Percentiles rank a stretch among this genome's conserved stretches.
Conservation (phyloP, 345 rosid genomes). For the Rhizophora apiculata region DNA sequence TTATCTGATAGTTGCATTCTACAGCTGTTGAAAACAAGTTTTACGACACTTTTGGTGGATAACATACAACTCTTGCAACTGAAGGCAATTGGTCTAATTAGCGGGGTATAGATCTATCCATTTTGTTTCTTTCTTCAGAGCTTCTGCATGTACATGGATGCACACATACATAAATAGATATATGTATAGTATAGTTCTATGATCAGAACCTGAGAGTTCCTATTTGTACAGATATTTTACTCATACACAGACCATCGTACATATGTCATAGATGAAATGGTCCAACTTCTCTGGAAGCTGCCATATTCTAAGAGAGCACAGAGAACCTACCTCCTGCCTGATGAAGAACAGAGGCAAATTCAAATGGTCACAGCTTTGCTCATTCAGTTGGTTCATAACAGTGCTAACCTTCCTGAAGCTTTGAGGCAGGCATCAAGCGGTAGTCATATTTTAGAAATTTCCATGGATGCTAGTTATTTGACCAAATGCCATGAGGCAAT, state of each 20-base stretch:
- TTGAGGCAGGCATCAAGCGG: conserved; percentile 58
- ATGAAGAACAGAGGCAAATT: conserved; percentile 98
- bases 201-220: conserved; percentile 6
- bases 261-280: conserved; percentile 80
- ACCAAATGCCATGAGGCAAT: conserved; percentile 75
- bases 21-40: conserved; percentile 83
- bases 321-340: conserved; percentile 88
- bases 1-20: conserved; percentile 96
- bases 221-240: conserved; percentile 70
- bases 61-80: conserved; percentile 95
- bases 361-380: conserved; percentile 95
- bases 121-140: not conserved
- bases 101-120: conserved; percentile 59
- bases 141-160: conserved; percentile 5
- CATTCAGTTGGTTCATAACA: conserved; percentile 88
- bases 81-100: conserved; percentile 77
- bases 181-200: not conserved
- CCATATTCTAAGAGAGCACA: conserved; percentile 75
- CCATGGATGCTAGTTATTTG: conserved; percentile 65
- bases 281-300: conserved; percentile 85
- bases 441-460: conserved; percentile 52
- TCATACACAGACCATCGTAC: conserved; percentile 79
- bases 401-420: conserved; percentile 86
- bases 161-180: not conserved
- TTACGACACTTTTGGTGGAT: conserved; percentile 87